Percentiles rank a stretch among this genome's conserved stretches.
Evolutionary conservation across 768 basidiomycete species (phyloP).

Genomic region (Amanita muscaria): DNA sequence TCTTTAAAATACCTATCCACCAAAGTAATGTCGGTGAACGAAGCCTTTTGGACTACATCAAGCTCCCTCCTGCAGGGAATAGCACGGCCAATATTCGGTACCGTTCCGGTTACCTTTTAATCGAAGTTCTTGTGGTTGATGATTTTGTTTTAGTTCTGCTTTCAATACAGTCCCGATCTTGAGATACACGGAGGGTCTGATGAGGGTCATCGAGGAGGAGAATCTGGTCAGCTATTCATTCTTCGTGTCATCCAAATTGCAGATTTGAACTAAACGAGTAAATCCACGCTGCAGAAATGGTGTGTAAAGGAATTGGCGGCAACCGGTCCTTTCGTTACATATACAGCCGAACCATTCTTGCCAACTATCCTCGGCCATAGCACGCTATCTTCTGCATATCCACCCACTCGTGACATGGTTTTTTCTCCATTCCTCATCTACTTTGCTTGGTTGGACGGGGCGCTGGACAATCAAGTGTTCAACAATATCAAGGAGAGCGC

Average conservation of each 20-base stretch:
- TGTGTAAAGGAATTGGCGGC: neutral
- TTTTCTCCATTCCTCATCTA: conserved; percentile 22
- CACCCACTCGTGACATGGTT: conserved; percentile 20
- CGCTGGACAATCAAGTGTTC: conserved; percentile 21
- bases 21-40: conserved; percentile 25
- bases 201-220: conserved; percentile 29
- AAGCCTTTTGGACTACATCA: conserved; percentile 25
- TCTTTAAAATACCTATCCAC: conserved; percentile 30
- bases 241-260: too few species aligned
- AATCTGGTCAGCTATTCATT: conserved; percentile 18
- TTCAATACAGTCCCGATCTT: too few species aligned
- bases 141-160: conserved; percentile 7
- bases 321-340: conserved; percentile 18
- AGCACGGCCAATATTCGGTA: neutral
- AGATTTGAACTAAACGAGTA: too few species aligned
- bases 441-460: conserved; percentile 15
- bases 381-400: conserved; percentile 34
- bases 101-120: too few species aligned
- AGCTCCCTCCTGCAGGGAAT: conserved; percentile 18
- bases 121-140: too few species aligned
- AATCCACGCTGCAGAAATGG: neutral
- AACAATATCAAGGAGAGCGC: conserved; percentile 27
- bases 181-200: conserved; percentile 16
- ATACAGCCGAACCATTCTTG: conserved; percentile 38
- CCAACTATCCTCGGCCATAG: conserved; percentile 30